A percentile compares a stretch with the other conserved stretches of the same genome.
Evolutionary conservation across 345 rosid species (phyloP).

Genomic region (Hirschfeldia incana): DNA sequence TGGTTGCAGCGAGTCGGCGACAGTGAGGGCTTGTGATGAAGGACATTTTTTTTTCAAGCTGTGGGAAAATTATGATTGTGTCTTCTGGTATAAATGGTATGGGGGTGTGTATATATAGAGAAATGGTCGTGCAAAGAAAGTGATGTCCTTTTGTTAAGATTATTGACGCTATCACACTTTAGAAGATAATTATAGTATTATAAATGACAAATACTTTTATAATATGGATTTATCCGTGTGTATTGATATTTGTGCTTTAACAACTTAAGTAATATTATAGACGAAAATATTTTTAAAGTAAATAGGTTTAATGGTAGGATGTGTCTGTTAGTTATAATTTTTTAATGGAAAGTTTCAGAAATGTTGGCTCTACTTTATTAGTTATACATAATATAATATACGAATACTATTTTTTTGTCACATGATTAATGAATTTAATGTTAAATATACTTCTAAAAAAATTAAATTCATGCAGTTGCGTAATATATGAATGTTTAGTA

Average conservation of each 20-base stretch:
- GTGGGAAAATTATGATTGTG: not conserved
- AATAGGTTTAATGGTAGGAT: not conserved
- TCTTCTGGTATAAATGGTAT: constrained; percentile 22
- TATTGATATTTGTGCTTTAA: not conserved
- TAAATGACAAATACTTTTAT: not conserved
- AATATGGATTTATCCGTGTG: not conserved
- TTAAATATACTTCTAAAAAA: not conserved
- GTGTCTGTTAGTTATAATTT: not conserved
- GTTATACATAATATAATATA: not conserved
- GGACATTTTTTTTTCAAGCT: constrained; percentile 38
- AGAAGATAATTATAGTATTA: not conserved
- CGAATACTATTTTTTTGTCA: not conserved
- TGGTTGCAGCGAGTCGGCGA: constrained; percentile 30
- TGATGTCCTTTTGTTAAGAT: not conserved
- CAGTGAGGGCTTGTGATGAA: constrained; percentile 35
- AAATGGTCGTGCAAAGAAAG: not conserved
- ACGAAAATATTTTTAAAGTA: not conserved
- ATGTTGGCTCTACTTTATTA: not conserved
- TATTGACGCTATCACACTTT: not conserved
- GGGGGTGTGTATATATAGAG: constrained; percentile 6
- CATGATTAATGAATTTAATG: not conserved
- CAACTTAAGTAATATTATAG: not conserved
- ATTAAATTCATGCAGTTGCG: not conserved
- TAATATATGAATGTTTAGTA: not conserved
- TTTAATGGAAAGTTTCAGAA: not conserved